Conservation (phyloP, 1,284 basidiomycete species). For the Pyrrhoderma noxium region DNA sequence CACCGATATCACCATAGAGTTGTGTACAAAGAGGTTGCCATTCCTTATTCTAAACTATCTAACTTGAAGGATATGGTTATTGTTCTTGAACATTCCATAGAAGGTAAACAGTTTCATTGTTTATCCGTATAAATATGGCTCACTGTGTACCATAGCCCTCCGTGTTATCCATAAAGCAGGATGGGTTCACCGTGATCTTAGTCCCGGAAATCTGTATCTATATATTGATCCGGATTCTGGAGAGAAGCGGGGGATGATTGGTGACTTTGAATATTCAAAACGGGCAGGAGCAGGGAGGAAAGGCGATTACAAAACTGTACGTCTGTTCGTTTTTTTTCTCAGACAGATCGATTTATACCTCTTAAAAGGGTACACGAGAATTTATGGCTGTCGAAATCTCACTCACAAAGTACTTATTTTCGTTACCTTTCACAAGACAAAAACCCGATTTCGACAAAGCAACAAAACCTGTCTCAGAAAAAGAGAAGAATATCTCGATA, state of each 20-base stretch:
- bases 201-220: slow-evolving; percentile 3
- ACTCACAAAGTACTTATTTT: too few species aligned
- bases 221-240: neutral
- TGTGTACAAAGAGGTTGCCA: neutral
- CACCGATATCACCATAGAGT: too few species aligned
- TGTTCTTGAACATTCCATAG: neutral
- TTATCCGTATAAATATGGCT: too few species aligned
- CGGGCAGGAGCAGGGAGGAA: neutral
- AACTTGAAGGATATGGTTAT: neutral
- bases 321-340: neutral
- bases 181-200: slow-evolving; percentile 7
- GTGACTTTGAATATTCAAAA: slow-evolving; percentile 7
- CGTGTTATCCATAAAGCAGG: neutral
- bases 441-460: too few species aligned
- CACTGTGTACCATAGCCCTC: neutral
- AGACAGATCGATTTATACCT: neutral
- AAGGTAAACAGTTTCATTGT: neutral
- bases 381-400: too few species aligned
- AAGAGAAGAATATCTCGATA: too few species aligned
- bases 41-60: neutral
- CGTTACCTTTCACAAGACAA: too few species aligned
- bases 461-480: too few species aligned
- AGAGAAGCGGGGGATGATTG: neutral
- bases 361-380: neutral
- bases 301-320: neutral